Percentiles rank a stretch among this genome's conserved stretches.
Evolutionary conservation across 2,329 filamentous ascomycete genomes (phyloP).

Genomic region (Fusarium guadeloupense): DNA sequence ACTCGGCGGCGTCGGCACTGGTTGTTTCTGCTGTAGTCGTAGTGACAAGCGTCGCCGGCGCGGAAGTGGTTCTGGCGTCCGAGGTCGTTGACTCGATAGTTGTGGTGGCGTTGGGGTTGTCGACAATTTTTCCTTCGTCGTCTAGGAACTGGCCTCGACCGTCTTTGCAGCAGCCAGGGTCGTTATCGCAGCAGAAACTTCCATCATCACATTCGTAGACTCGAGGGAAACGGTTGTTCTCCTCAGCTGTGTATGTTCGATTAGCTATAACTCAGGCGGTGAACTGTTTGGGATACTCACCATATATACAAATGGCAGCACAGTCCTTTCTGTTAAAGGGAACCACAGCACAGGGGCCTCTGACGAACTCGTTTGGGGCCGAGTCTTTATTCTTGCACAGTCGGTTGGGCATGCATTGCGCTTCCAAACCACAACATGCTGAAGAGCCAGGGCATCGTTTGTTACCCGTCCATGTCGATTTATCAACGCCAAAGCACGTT

Average conservation of each 20-base stretch:
- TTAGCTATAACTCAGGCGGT: background rate
- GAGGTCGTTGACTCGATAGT: background rate
- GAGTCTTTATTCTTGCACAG: slow-evolving; percentile 26
- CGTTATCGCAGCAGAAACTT: slow-evolving; percentile 35
- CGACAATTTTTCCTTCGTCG: background rate
- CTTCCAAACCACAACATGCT: slow-evolving; percentile 21
- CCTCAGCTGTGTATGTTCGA: slow-evolving; percentile 1
- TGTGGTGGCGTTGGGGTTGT: background rate
- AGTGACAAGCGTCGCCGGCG: background rate
- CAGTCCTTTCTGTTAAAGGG: slow-evolving; percentile 21
- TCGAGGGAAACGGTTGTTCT: slow-evolving; percentile 19
- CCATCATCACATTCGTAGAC: slow-evolving; percentile 28
- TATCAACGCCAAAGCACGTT: background rate
- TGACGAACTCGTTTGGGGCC: slow-evolving; percentile 16
- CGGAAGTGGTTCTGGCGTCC: background rate
- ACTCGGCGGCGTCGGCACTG: background rate
- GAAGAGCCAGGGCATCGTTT: slow-evolving; percentile 17
- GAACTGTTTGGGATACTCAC: background rate
- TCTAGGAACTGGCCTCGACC: slow-evolving; percentile 24
- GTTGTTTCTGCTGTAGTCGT: background rate
- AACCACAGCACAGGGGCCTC: slow-evolving; percentile 29
- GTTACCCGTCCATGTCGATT: slow-evolving; percentile 5
- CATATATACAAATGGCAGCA: slow-evolving; percentile 22
- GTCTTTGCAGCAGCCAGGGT: slow-evolving; percentile 22
- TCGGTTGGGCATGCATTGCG: slow-evolving; percentile 25